Conservation (phyloP, 805 yeast species). For the Saccharomycopsis malanga region DNA sequence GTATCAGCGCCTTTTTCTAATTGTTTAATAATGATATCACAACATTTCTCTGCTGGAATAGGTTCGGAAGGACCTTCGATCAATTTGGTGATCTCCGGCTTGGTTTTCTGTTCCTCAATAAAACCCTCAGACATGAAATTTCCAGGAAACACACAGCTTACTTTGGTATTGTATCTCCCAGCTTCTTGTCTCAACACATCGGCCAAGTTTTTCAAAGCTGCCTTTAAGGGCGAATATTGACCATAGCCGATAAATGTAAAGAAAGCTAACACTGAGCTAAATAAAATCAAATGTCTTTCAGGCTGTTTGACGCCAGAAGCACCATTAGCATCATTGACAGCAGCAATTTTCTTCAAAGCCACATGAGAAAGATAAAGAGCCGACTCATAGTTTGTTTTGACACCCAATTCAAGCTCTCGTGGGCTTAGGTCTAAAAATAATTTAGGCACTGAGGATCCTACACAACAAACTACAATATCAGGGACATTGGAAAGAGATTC, state of each 20-base stretch:
- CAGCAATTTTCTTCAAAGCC: constrained; percentile 37
- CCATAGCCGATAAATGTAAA: constrained; percentile 88
- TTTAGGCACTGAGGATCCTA: constrained; percentile 79
- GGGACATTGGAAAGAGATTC: constrained; percentile 38
- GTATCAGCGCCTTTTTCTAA: constrained; percentile 63
- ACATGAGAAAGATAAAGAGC: constrained; percentile 67
- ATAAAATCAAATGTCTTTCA: constrained; percentile 49
- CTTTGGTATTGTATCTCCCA: constrained; percentile 55
- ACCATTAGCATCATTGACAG: constrained; percentile 16
- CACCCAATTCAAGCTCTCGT: constrained; percentile 52
- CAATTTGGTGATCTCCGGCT: constrained; percentile 72
- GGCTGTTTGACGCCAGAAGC: constrained; percentile 2
- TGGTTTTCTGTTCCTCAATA: constrained; percentile 69
- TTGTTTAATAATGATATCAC: constrained; percentile 47
- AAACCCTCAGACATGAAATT: constrained; percentile 87
- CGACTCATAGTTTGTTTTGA: constrained; percentile 64
- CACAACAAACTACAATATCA: constrained; percentile 76
- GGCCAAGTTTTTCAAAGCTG: constrained; percentile 70
- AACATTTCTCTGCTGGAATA: constrained; percentile 59
- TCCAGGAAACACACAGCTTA: constrained; percentile 79
- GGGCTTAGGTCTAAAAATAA: constrained; percentile 61
- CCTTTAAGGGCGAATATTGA: constrained; percentile 85
- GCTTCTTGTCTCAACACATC: constrained; percentile 79
- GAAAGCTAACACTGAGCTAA: constrained; percentile 73
- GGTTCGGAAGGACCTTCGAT: constrained; percentile 85